Percentiles rank a stretch among this genome's conserved stretches.
Conservation (phyloP, 768 basidiomycete genomes). For the Boletellus ananas region DNA sequence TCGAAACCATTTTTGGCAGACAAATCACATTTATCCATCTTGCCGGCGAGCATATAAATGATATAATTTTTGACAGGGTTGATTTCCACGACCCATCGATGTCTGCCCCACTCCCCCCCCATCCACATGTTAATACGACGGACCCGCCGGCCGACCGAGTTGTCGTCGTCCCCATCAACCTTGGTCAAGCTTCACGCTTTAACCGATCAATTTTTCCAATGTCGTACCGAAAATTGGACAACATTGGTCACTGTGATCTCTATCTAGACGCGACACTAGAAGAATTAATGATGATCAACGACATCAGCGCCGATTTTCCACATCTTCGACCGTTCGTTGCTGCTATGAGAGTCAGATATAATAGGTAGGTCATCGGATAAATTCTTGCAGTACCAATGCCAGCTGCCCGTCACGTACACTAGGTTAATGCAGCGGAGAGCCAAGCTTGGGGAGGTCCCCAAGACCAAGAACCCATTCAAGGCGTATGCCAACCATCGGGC, state of each 20-base stretch:
- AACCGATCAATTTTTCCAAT: constrained; percentile 9
- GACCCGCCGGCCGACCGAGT: background rate
- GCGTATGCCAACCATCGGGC: constrained; percentile 1
- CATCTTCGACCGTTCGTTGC: background rate
- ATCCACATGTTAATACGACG: background rate
- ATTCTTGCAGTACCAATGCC: no score
- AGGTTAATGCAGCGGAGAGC: background rate
- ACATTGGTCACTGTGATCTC: background rate
- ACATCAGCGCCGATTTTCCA: background rate
- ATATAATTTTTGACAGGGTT: background rate
- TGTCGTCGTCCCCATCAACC: constrained; percentile 2
- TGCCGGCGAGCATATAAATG: no score
- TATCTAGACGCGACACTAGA: constrained; percentile 12
- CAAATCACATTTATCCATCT: background rate
- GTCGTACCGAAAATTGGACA: background rate
- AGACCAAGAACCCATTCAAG: constrained; percentile 7
- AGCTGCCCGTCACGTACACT: no score
- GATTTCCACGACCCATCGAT: background rate
- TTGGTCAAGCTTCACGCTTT: constrained; percentile 5
- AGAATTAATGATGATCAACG: constrained; percentile 3
- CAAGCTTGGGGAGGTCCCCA: background rate
- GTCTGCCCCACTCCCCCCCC: no score
- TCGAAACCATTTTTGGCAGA: background rate
- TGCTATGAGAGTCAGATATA: background rate
- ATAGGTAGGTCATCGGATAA: background rate